Evolutionary conservation across 116 monocot species (phyloP), one percentile per base, ranked within the genome.

Genomic region (Posidonia oceanica): DNA sequence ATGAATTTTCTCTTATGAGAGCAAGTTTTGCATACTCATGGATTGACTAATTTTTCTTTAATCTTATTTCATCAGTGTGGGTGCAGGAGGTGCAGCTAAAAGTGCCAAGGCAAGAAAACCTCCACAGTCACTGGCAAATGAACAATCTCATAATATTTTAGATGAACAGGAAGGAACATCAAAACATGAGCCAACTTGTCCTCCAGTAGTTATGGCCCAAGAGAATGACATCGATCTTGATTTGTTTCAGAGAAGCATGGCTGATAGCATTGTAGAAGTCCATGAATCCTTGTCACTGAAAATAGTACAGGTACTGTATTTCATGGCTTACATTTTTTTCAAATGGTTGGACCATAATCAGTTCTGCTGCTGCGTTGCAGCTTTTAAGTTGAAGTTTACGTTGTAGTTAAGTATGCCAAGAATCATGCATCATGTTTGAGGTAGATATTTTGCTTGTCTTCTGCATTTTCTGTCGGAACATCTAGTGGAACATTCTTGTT

Each of bases 221-320:
- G 63, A 60, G 7, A 20, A 39, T 60, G 69, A 75, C 16, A 70
- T 39, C 69, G 17, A 63, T 57, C 59, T 64, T 38, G 39, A 61
- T 11, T 37, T 74, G 66, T 42, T 69, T 63, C 74, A 79, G 64
- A 66, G 60, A 68, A 64, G 40, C 15, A n/a, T 42, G 10, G 62
- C 70, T 10, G 75, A 56, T 29, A 72, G 63, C 62, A 76, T 72
- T n/a, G 20, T 63, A 41, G 85, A 82, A 63, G 66, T 66, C 20
- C 44, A 42, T 20, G 66, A 41, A 18, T 42, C 20, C 40, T 66
- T 42, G 3, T 66, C 38, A 6, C 63, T 18, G 41, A 21, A 66
- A 6, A 4, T 42, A 20, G 66, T 48, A 41, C 18, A 66, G 66
- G 66, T 66, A 44, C 48, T 48, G 48, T 48, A 48, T 48, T 48